A percentile compares a stretch with the other conserved stretches of the same genome.
Conservation (phyloP, 2,329 filamentous ascomycete species). For the Fusarium guadeloupense region DNA sequence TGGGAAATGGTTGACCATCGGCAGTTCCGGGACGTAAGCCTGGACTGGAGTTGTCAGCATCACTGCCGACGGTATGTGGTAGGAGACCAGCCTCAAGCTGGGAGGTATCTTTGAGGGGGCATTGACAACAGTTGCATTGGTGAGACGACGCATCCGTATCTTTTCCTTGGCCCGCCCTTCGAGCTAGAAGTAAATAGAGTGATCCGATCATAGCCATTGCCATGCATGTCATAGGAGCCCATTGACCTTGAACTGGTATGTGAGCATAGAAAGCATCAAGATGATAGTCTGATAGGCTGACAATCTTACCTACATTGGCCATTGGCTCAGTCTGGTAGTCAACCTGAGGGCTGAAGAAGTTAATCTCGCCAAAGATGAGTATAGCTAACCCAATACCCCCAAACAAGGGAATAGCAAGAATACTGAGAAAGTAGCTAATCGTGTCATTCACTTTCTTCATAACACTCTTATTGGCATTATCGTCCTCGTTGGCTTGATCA, state of each 20-base stretch:
- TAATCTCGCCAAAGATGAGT: constrained; percentile 68
- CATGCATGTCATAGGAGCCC: constrained; percentile 68
- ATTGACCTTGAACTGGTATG: constrained; percentile 56
- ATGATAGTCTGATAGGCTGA: accelerated
- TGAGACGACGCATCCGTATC: background rate
- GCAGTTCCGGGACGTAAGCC: background rate
- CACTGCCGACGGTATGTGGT: no score
- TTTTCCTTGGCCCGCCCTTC: constrained; percentile 16
- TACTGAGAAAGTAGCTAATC: constrained; percentile 62
- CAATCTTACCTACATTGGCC: constrained; percentile 62
- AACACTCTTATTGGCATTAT: constrained; percentile 60
- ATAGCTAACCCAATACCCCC: constrained; percentile 66
- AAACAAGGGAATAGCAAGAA: constrained; percentile 68
- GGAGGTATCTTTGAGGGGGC: background rate
- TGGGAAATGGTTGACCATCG: background rate
- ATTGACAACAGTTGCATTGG: constrained; percentile 30
- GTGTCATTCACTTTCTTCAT: constrained; percentile 66
- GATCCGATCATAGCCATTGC: constrained; percentile 67
- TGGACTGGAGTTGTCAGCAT: no score
- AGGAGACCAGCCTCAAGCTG: background rate
- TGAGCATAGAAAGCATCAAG: no score
- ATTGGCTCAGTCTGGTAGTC: constrained; percentile 70
- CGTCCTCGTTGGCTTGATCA: constrained; percentile 44
- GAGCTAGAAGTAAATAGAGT: constrained; percentile 61
- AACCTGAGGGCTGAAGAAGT: constrained; percentile 68